Conservation (phyloP, 257 asterid species). For the Capsicum baccatum region DNA sequence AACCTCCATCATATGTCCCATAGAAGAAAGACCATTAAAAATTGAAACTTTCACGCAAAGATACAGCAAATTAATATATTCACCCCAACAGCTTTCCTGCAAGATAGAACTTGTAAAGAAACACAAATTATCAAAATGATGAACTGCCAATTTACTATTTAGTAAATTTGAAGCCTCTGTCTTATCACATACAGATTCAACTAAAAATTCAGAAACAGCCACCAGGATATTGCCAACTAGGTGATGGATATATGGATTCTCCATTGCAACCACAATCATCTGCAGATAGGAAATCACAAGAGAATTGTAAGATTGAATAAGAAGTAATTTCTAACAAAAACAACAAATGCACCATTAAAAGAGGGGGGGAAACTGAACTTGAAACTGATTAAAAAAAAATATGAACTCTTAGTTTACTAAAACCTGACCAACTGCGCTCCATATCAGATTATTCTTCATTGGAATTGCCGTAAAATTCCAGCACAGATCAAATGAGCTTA, state of each 20-base stretch:
- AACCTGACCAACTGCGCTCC: neutral
- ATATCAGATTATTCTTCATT: neutral
- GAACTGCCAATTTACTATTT: conserved; percentile 1
- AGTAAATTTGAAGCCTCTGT: neutral
- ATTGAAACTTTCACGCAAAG: conserved; percentile 59
- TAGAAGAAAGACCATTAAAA: conserved; percentile 40
- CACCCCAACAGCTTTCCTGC: conserved; percentile 69
- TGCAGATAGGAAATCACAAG: conserved; percentile 43
- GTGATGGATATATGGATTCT: conserved; percentile 63
- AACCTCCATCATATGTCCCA: conserved; percentile 31
- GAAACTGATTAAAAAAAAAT: neutral
- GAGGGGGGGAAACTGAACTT: neutral
- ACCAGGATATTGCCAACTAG: conserved; percentile 63
- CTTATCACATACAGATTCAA: conserved; percentile 58
- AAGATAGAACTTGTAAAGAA: conserved; percentile 30
- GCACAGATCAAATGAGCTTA: neutral
- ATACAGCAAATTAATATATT: conserved; percentile 60
- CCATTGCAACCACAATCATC: conserved; percentile 61
- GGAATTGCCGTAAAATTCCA: neutral
- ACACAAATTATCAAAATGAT: conserved; percentile 27
- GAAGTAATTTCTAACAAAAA: neutral
- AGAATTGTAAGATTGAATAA: neutral
- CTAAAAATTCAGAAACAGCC: conserved; percentile 64
- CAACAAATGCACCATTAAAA: neutral
- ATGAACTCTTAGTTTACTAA: neutral